Conservation (phyloP, 441 rosid genomes). For the Melianthus villosus region DNA sequence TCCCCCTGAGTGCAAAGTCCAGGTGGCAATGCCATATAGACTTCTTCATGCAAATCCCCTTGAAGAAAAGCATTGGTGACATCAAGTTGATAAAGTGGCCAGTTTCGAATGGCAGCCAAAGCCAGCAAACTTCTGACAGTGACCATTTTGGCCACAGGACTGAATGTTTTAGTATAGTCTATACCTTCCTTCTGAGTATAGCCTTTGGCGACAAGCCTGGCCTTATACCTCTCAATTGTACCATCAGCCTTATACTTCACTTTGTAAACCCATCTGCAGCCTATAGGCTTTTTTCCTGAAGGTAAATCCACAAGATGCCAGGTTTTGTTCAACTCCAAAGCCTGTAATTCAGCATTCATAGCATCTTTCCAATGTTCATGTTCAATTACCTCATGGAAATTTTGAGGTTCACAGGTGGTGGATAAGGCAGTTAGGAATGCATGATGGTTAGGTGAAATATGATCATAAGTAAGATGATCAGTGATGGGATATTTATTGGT, state of each 20-base stretch:
- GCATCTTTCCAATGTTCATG: neutral
- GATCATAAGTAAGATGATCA: neutral
- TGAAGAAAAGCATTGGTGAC: constrained; percentile 7
- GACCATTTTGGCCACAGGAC: neutral
- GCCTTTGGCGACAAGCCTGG: neutral
- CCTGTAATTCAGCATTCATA: neutral
- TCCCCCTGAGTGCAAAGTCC: neutral
- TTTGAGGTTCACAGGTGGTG: neutral
- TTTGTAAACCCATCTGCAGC: neutral
- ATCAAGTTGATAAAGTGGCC: constrained; percentile 4
- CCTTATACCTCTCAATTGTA: neutral
- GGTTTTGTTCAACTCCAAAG: neutral
- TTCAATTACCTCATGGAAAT: neutral
- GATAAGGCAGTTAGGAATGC: neutral
- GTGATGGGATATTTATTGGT: neutral
- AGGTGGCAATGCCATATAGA: constrained; percentile 4
- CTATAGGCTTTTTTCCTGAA: neutral
- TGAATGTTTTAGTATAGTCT: neutral
- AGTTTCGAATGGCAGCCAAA: neutral
- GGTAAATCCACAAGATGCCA: neutral
- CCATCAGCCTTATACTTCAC: neutral
- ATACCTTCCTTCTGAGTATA: neutral
- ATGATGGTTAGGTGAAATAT: neutral
- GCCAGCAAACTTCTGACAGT: neutral
- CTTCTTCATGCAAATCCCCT: constrained; percentile 8